These are phyloP conservation scores for Verticillium longisporum DNA, from an alignment of 2,329 filamentous ascomycete genomes.

Conservation along the genomic window DNA sequence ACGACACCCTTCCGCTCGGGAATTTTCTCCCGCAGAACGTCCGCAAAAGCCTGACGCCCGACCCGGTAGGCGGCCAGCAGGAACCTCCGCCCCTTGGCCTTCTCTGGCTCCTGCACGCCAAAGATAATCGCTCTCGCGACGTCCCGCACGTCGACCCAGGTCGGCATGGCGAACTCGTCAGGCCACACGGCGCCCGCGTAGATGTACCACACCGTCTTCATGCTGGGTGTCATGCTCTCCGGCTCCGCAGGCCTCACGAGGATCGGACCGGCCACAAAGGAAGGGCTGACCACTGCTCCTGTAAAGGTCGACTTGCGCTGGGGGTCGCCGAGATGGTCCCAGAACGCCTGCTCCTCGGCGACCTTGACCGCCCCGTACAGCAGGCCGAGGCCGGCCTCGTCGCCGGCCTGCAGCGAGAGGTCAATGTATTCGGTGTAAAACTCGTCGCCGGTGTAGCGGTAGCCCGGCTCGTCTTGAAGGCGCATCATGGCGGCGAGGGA, in stretches of 20 bases:
- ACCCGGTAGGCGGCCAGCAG: constrained; percentile 1
- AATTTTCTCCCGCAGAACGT: constrained; percentile 3
- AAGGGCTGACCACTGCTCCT: constrained; percentile 18
- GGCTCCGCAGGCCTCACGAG: constrained; percentile 7
- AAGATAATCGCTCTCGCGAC: constrained; percentile 5
- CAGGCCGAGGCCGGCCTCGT: constrained; percentile 4
- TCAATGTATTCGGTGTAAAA: neutral
- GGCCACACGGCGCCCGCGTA: constrained; percentile 2
- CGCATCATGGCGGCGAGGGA: constrained; percentile 3
- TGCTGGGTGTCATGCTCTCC: constrained; percentile 5
- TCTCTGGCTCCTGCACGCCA: neutral
- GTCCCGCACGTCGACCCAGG: constrained; percentile 10
- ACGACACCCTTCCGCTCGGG: constrained; percentile 3
- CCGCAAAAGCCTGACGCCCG: constrained; percentile 3
- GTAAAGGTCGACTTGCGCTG: constrained; percentile 15
- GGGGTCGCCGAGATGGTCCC: constrained; percentile 10
- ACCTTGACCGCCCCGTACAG: constrained; percentile 24
- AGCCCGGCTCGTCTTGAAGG: constrained; percentile 13
- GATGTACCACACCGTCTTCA: neutral
- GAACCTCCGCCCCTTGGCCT: constrained; percentile 1
- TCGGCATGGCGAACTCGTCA: neutral
- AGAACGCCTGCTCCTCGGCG: constrained; percentile 20
- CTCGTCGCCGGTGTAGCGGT: constrained; percentile 3
- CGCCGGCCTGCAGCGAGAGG: constrained; percentile 1
- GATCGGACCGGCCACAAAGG: constrained; percentile 19